Base-by-base conservation (phyloP, 768 basidiomycete genomes). In the Auricularia sp. region DNA sequence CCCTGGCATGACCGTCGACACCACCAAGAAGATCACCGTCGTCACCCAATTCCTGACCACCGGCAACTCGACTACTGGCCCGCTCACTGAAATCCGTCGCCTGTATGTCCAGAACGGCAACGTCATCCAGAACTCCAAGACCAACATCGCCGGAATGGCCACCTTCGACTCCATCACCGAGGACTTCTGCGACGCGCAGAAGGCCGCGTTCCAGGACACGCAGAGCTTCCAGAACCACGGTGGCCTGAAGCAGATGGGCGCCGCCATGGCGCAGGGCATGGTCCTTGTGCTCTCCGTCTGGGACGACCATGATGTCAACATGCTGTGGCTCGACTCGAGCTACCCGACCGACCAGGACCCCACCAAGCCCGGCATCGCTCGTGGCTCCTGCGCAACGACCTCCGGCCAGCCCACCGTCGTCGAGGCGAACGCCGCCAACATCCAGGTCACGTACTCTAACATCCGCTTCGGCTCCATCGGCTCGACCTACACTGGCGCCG, bases 281-380 rank as follows among this genome's bases (percentile, higher is more conserved):
- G 82, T 82, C 36, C 74, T 83, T 66, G 80, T 80, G 64, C 72
- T 84, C 70, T 75, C 73, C 59, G 65, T 83, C 67, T 83, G 83
- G 83, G 82, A 83, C 70, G 83, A 84, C 75, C 77, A 84, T 69
- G 75, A 74, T 36, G 82, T 73, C 65, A 75, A 78, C 73, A 84
- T 84, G 83, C 77, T 82, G 69, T 84, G 83, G 79, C 81, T 84
- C 73, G 82, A 84, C 77, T 73, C 74, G 69, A 75, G 73, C 77
- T 83, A 80, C 77, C 83, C 79, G 63, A 68, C 69, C 51, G 69
- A 69, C 64, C 68, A 67, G 13, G 72, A 71, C 72, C 69, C 79
- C 42, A 73, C 74, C 67, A 61, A 42, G 39, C 70, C 63, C 45
- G 83, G 82, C 73, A 75, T 81, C 65, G 72, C 77, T 54, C 83